phyloP scores from a whole-genome alignment of 192 early-diverging fungal species.

The Dimargaris cristalligena region DNA sequence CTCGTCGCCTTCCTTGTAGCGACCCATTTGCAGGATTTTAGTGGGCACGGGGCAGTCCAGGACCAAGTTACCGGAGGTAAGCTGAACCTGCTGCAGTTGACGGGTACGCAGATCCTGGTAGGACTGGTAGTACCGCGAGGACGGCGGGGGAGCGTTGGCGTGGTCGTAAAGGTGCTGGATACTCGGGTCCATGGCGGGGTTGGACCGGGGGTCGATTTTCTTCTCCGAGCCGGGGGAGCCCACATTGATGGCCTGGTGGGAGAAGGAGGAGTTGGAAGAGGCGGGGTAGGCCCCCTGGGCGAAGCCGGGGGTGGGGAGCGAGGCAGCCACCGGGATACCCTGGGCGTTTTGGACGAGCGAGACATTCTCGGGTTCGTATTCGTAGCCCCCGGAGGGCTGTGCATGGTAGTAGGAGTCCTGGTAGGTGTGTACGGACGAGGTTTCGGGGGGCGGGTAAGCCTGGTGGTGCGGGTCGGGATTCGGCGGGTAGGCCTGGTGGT shows the following conservation, averaged over 20 bases:
- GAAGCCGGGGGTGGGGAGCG: conserved; percentile 3
- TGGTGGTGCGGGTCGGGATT: neutral
- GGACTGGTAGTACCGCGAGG: conserved; percentile 24
- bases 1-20: conserved; percentile 46
- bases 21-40: conserved; percentile 31
- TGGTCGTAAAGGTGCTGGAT: conserved; percentile 24
- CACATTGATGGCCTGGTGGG: neutral
- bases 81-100: conserved; percentile 33
- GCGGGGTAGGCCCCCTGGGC: neutral
- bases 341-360: conserved; percentile 6
- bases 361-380: neutral
- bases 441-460: neutral
- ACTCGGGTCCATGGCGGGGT: conserved; percentile 22
- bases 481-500: neutral
- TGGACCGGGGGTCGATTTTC: conserved; percentile 26
- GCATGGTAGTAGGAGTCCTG: neutral
- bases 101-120: conserved; percentile 30
- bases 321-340: conserved; percentile 2
- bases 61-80: conserved; percentile 54
- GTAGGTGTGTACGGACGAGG: neutral
- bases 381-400: neutral
- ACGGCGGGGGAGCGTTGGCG: conserved; percentile 23
- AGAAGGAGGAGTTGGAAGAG: neutral
- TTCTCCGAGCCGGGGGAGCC: neutral
- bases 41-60: conserved; percentile 53